Evolutionary conservation across 2,329 filamentous ascomycete genomes (phyloP).

Genomic region (Rutstroemia sp.): DNA sequence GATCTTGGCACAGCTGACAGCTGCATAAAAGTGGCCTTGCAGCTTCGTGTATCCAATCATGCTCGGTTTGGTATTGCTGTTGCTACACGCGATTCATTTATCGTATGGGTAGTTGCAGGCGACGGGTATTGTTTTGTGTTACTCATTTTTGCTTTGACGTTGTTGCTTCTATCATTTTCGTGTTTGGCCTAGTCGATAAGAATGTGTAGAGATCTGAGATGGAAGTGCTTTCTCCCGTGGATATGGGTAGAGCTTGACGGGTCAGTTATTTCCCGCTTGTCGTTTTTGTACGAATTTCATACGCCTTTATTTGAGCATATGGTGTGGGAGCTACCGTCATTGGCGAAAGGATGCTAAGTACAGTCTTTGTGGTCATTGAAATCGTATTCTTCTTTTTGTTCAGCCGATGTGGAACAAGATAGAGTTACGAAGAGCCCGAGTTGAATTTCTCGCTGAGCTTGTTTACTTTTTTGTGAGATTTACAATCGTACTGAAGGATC

Average conservation of each 20-base stretch:
- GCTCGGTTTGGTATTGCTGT: too few species aligned
- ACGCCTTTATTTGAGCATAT: too few species aligned
- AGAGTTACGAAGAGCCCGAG: too few species aligned
- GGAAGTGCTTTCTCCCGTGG: too few species aligned
- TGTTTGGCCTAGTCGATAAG: background rate
- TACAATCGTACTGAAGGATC: too few species aligned
- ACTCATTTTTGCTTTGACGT: too few species aligned
- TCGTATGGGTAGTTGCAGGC: background rate
- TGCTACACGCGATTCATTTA: background rate
- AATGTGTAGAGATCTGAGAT: background rate
- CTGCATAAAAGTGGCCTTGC: background rate
- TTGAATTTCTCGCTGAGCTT: background rate
- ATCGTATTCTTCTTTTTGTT: too few species aligned
- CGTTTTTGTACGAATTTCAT: background rate
- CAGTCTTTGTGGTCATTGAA: too few species aligned
- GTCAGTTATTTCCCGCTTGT: background rate
- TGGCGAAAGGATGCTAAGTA: too few species aligned
- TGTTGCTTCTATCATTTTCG: background rate
- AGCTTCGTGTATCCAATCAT: background rate
- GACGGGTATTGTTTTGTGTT: background rate
- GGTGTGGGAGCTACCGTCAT: too few species aligned
- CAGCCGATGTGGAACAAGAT: too few species aligned
- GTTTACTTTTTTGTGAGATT: background rate
- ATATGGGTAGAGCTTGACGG: background rate
- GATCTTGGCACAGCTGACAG: slow-evolving; percentile 1